Percentiles rank a stretch among this genome's conserved stretches.
phyloP scores from a whole-genome alignment of 345 rosid species.

The Crucihimalaya himalaica region DNA sequence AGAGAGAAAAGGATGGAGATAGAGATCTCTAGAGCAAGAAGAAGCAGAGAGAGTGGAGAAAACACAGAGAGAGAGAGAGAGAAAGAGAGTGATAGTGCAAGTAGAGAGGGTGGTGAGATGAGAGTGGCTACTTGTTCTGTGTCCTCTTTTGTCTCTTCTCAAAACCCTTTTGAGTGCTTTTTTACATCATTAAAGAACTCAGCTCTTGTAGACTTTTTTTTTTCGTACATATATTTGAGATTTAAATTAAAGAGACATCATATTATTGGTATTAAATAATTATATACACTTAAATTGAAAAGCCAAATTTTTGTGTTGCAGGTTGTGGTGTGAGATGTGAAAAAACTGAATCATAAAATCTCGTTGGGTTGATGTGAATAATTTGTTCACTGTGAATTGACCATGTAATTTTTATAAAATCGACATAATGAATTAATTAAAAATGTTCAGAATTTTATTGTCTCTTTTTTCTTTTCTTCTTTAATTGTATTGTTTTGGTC shows the following conservation, averaged over 20 bases:
- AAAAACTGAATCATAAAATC: conserved; percentile 13
- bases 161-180: conserved; percentile 36
- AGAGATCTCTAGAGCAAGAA: conserved; percentile 29
- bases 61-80: conserved; percentile 12
- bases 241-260: conserved; percentile 13
- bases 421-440: neutral
- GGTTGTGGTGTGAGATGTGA: neutral
- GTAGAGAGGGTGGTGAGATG: conserved; percentile 18
- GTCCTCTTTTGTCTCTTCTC: conserved; percentile 40
- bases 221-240: conserved; percentile 22
- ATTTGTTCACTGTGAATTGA: neutral
- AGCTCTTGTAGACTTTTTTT: conserved; percentile 34
- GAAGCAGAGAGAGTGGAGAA: conserved; percentile 8
- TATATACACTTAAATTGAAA: neutral
- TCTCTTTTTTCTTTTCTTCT: neutral
- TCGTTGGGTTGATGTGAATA: neutral
- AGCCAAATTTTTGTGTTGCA: conserved; percentile 28
- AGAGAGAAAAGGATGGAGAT: conserved; percentile 2
- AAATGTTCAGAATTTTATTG: neutral
- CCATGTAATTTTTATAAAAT: neutral
- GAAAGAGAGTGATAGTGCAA: neutral
- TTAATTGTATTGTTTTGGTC: neutral
- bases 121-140: conserved; percentile 41
- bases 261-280: neutral
- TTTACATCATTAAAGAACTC: conserved; percentile 34